Evolutionary conservation across 2,329 filamentous ascomycete species (phyloP), one percentile per base, ranked within the genome.

Genomic region (Aspergillus sclerotialis): DNA sequence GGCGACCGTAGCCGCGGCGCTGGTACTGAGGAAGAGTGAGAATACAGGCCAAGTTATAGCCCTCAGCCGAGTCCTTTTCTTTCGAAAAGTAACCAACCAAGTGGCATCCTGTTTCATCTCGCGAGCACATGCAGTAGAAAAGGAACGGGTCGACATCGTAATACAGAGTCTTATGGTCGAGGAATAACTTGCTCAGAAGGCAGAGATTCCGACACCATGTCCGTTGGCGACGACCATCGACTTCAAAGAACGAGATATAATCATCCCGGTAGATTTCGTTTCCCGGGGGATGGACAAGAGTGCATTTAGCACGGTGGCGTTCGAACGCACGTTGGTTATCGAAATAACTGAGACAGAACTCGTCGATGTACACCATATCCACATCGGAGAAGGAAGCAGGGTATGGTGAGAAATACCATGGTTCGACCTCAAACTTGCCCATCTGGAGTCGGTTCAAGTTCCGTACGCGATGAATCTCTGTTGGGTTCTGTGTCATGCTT

Each of bases 11-110:
- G 0, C 92, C 92, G 55, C 93, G 92, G 15, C 92, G 79, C 62
- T 98, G 92, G 50, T 93, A 96, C 57, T 98, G 93, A 0, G 92
- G 92, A 3, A 98, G 71, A 0, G 92, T 98, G 39, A 98, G 70
- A 58, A 98, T 98, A 75, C 93, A 98, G 4, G 92, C 93, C 19
- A 98, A 82, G 56, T 98, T 98, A 73, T 96, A 98, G 18, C 85
- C 87, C 52, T 98, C 93, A 0, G 88, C 88, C 25, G 84, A 90
- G 62, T 98, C 92, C 50, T 98, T 98, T 61, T 98, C 92, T 59
- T 98, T 98, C 36, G 85, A 94, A 53, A 98, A 98, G 57, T 98
- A 98, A n/a, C 92, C 92, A 16, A 96, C 90, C 48, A 98, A 92
- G 57, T 95, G 92, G 55, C 92, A 95, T 12, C 90, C 90, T 12